These are phyloP conservation scores for Metarhizium album DNA, from an alignment of 2,329 filamentous ascomycete genomes.

Conservation along the genomic window DNA sequence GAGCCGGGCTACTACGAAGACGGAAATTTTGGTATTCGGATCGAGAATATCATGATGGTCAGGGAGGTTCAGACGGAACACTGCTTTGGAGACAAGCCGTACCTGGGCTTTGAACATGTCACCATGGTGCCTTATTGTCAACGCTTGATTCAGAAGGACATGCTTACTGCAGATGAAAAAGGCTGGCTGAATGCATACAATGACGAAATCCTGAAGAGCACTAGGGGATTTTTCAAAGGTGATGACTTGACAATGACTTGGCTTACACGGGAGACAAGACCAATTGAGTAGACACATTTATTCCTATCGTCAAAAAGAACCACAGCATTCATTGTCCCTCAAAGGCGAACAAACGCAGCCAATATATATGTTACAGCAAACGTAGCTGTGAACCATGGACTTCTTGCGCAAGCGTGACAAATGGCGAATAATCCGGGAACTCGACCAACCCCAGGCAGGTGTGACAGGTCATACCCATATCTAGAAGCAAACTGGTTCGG, in stretches of 20 bases:
- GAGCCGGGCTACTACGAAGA: conserved; percentile 98
- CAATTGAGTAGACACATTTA: conserved; percentile 28
- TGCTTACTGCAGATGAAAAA: conserved; percentile 67
- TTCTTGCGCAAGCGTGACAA: conserved; percentile 40
- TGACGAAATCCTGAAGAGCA: conserved; percentile 70
- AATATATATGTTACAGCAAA: conserved; percentile 66
- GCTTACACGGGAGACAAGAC: conserved; percentile 78
- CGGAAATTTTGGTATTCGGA: conserved; percentile 85
- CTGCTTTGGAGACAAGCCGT: conserved; percentile 88
- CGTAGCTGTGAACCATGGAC: conserved; percentile 54
- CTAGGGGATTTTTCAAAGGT: conserved; percentile 60
- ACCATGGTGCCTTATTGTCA: conserved; percentile 94
- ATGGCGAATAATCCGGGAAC: conserved; percentile 27
- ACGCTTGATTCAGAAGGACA: conserved; percentile 66
- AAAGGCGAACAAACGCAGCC: conserved; percentile 41
- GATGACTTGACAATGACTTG: conserved; percentile 65
- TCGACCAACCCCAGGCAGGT: conserved; percentile 24
- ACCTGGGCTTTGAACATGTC: conserved; percentile 90
- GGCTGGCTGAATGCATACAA: conserved; percentile 84
- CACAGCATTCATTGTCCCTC: conserved; percentile 8
- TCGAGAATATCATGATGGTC: conserved; percentile 92
- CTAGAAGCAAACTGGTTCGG: conserved; percentile 26
- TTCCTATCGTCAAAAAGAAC: background rate
- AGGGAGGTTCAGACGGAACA: conserved; percentile 78
- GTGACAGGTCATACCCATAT: conserved; percentile 30